These are phyloP conservation scores for Vanderwaltozyma yarrowii DNA, from an alignment of 805 yeast genomes.

Conservation along the genomic window DNA sequence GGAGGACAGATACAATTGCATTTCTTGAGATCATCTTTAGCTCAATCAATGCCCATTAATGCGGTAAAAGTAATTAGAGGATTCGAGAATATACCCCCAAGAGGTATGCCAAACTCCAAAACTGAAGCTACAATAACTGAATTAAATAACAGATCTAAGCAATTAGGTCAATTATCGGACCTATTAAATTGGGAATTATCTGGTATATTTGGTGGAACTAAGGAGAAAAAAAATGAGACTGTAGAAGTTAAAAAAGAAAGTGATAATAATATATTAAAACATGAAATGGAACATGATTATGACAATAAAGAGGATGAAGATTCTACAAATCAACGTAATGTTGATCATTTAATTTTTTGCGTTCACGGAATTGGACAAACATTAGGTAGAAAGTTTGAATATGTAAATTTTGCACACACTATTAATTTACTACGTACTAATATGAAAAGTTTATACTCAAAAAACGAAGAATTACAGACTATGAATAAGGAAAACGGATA, in stretches of 20 bases:
- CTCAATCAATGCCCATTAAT: slow-evolving; percentile 33
- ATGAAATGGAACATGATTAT: slow-evolving; percentile 43
- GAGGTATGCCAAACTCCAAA: no score
- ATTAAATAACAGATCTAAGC: not conserved
- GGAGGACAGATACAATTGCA: slow-evolving; percentile 32
- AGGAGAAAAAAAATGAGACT: not conserved
- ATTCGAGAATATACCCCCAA: not conserved
- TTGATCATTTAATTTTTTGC: slow-evolving; percentile 61
- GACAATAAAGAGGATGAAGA: slow-evolving; percentile 35
- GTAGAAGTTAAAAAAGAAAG: not conserved
- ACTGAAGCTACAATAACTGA: not conserved
- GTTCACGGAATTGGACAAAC: slow-evolving; percentile 94
- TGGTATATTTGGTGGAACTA: not conserved
- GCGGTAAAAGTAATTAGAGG: slow-evolving; percentile 32
- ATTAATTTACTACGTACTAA: slow-evolving; percentile 54
- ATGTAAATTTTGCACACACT: slow-evolving; percentile 80
- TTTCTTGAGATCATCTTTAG: slow-evolving; percentile 27
- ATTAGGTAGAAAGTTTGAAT: slow-evolving; percentile 65
- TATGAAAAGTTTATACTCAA: slow-evolving; percentile 40
- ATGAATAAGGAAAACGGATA: slow-evolving; percentile 35
- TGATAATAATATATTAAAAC: slow-evolving; percentile 29
- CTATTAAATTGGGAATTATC: not conserved
- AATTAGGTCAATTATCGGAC: slow-evolving; percentile 1
- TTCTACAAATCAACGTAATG: slow-evolving; percentile 33
- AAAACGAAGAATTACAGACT: slow-evolving; percentile 32